Base-by-base conservation (phyloP, 169 alveolate species). In the Eimeria maxima region DNA sequence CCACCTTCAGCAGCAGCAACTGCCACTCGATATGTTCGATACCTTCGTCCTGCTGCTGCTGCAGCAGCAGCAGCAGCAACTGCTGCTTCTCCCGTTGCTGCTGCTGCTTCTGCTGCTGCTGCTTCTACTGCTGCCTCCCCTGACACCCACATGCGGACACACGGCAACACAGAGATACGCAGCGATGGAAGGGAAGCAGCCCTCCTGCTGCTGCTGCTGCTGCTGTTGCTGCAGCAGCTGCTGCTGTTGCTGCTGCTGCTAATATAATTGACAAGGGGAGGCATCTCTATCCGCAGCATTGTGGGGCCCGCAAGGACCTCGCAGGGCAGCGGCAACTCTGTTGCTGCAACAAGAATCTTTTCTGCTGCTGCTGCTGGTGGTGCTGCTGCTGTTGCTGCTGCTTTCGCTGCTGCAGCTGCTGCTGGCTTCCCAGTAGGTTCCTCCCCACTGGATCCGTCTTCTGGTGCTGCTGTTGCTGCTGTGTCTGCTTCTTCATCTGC, bases 61-160 rank as follows among this genome's bases (percentile, higher is more conserved):
- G 33, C 76, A 18, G 76, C 33, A n/a, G n/a, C n/a, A n/a, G n/a
- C n/a, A n/a, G n/a, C n/a, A n/a, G n/a, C n/a, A n/a, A n/a, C n/a
- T 65, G 76, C 33, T 65, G 76, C 22, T 27, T 45, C 8, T 14
- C 84, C 78, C 78, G 6, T 44, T 33, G 84, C 45, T 33, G 84
- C 84, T 65, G 76, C 76, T 65, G 76, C 76, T n/a, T n/a, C n/a
- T n/a, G n/a, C n/a, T 65, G 76, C 33, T 65, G 76, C 76, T 73
- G 84, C 53, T 73, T 44, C 83, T 38, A 50, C 45, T 27, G 84
- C 84, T 73, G 84, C 84, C 53, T 73, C 84, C 5, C 84, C 84
- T 27, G 84, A 7, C 20, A 73, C 53, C 84, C 84, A 73, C 84
- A 73, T 7, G 5, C 84, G 84, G 22, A 50, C 84, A 38, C 84